A percentile compares a stretch with the other conserved stretches of the same genome.
Conservation (phyloP, 306 rosid species). For the Psophocarpus tetragonolobus region DNA sequence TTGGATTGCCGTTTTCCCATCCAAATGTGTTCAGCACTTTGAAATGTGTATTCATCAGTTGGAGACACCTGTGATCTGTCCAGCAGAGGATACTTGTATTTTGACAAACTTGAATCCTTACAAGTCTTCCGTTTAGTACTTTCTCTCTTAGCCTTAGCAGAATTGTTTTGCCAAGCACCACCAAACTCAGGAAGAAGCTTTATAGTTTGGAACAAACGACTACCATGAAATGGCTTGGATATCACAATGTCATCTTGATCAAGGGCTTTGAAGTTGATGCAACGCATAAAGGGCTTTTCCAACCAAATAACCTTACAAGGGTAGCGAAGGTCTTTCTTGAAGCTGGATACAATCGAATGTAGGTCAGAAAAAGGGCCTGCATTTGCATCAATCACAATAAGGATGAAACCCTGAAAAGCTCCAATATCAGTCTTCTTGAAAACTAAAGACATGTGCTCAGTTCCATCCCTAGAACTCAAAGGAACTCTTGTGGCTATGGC, state of each 20-base stretch:
- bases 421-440: slow-evolving; percentile 32
- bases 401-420: slow-evolving; percentile 29
- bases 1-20: slow-evolving; percentile 5
- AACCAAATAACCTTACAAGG: slow-evolving; percentile 73
- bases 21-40: background rate
- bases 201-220: slow-evolving; percentile 48
- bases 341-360: slow-evolving; percentile 6
- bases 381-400: slow-evolving; percentile 42
- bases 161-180: slow-evolving; percentile 35
- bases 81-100: background rate
- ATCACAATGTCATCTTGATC: slow-evolving; percentile 50
- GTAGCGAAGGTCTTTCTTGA: slow-evolving; percentile 32
- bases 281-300: slow-evolving; percentile 37
- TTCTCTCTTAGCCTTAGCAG: background rate
- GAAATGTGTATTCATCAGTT: background rate
- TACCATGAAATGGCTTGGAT: slow-evolving; percentile 68
- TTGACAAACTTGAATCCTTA: slow-evolving; percentile 18
- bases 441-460: slow-evolving; percentile 18
- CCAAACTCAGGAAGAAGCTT: slow-evolving; percentile 74
- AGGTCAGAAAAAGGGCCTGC: slow-evolving; percentile 41
- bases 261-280: background rate
- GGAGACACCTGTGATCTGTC: background rate
- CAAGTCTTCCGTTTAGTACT: background rate
- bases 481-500: slow-evolving; percentile 21
- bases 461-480: slow-evolving; percentile 32